Evolutionary conservation across 179 eudicot genomes (phyloP), one percentile per base, ranked within the genome.

Genomic region (Beta lomatogona): DNA sequence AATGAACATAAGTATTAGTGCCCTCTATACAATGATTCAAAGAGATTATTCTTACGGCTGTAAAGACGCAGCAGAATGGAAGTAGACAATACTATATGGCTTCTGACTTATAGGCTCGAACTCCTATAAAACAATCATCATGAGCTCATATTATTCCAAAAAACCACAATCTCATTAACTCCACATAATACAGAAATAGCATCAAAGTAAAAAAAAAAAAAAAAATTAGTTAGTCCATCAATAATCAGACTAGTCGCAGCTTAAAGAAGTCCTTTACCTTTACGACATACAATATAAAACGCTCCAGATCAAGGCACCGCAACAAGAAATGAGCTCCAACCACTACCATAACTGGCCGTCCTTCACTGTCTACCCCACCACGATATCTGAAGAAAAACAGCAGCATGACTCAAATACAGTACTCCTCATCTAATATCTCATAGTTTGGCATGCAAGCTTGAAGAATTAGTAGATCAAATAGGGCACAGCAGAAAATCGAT

Each of bases 241-340:
- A 0, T 21, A 25, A 28, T 68, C 31, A 13, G 52, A 53, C 45
- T 44, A 45, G 63, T 57, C n/a, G 61, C 54, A 77, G 73, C 75
- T 65, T 58, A 14, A 64, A 74, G 19, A 14, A 71, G n/a, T 74
- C 28, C 71, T 41, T 5, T 80, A 83, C 88, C 88, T 86, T 86
- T 46, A 86, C 82, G 57, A 86, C 97, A 77, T 94, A 87, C 59
- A 92, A 83, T 63, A 96, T 90, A 83, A 96, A 94, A 45, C 93
- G 94, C 70, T 96, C 99, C 55, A 96, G 93, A 89, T 96, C 99
- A 77, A 94, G 97, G 89, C 99, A 96, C 7, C 99, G 92, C 78
- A 96, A 81, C 81, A 96, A 87, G 86, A 96, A 96, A 90, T 96
- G 99, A 77, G 98, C 99, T 88, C 99, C 99, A 77, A 96, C 99